Evolutionary conservation across 2,329 filamentous ascomycete species (phyloP).

Genomic region (Coniochaeta sp.): DNA sequence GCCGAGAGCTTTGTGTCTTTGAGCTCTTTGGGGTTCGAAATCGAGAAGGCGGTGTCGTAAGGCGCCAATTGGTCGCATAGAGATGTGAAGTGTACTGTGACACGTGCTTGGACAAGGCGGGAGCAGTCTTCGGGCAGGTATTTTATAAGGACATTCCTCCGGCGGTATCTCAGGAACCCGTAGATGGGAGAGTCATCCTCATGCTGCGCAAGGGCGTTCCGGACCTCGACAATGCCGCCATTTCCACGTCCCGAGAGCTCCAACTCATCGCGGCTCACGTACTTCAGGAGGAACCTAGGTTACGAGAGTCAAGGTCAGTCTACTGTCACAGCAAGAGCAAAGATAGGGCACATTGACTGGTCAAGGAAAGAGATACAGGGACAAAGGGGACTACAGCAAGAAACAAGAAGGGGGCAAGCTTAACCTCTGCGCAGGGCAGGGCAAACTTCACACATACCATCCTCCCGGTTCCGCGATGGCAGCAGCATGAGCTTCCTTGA

Average conservation of each 20-base stretch:
- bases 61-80: constrained; percentile 70
- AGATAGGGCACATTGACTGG: not conserved
- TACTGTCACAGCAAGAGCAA: constrained; percentile 3
- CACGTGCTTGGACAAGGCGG: constrained; percentile 82
- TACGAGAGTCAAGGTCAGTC: not conserved
- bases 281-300: constrained; percentile 90
- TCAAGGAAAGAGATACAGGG: not conserved
- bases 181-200: constrained; percentile 84
- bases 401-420: not conserved
- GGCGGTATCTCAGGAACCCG: constrained; percentile 82
- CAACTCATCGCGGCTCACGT: constrained; percentile 81
- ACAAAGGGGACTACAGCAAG: not conserved
- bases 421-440: no score
- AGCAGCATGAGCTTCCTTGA: constrained; percentile 79
- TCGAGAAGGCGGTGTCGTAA: constrained; percentile 77
- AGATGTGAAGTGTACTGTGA: constrained; percentile 64
- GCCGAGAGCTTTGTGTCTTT: constrained; percentile 83
- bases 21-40: constrained; percentile 68
- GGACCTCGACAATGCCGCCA: constrained; percentile 78
- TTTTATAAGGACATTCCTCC: constrained; percentile 86
- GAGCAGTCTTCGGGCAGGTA: constrained; percentile 89
- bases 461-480: constrained; percentile 78
- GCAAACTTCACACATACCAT: constrained; percentile 62
- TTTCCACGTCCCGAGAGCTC: constrained; percentile 69
- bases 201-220: constrained; percentile 69